Base-by-base conservation (phyloP, 495 filamentous ascomycete species). In the Podospora pseudocomata region DNA sequence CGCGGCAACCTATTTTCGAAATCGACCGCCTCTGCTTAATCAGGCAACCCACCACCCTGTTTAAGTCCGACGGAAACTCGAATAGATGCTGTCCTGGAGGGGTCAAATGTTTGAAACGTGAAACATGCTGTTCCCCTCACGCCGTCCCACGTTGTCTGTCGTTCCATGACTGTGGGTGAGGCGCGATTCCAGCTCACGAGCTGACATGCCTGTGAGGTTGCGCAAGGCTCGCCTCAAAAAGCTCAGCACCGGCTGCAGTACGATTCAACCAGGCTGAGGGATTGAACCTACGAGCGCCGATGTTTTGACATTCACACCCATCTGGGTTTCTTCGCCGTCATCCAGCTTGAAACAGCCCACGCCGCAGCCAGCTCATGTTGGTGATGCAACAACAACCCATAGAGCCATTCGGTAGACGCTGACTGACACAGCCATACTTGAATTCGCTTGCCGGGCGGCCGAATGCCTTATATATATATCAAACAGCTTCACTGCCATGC, bases 81-180 rank as follows among this genome's bases (percentile, higher is more conserved):
- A 49, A 49, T 11, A 49, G 9, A 49, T 13, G 39, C 7, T 13
- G 39, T 49, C 2, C 39, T 49, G 39, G 65, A 53, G 65, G 56
- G 57, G 19, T 27, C 16, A 60, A n/a, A 66, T 60, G 56, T 20
- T 44, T 20, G 64, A 28, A 63, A 66, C 55, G n/a, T 60, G 65
- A 53, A 66, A 66, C 57, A 66, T 30, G 32, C 20, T 9, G 34
- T 54, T 60, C 27, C 57, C 39, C 57, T 15, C 64, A 16, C 39
- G 60, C 27, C 26, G 60, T 49, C 39, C 39, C 39, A 49, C 39
- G 39, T 49, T 18, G 2, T 13, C 39, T 16, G 13, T 49, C 13
- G 9, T 49, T 49, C 15, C 39, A 16, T 49, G 39, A 16, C 7
- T 49, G 9, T 16, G 39, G 39, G 9, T 49, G 39, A 49, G 39